Evolutionary conservation across 768 basidiomycete species (phyloP), one percentile per base, ranked within the genome.

Genomic region (Phylloporus sp.): DNA sequence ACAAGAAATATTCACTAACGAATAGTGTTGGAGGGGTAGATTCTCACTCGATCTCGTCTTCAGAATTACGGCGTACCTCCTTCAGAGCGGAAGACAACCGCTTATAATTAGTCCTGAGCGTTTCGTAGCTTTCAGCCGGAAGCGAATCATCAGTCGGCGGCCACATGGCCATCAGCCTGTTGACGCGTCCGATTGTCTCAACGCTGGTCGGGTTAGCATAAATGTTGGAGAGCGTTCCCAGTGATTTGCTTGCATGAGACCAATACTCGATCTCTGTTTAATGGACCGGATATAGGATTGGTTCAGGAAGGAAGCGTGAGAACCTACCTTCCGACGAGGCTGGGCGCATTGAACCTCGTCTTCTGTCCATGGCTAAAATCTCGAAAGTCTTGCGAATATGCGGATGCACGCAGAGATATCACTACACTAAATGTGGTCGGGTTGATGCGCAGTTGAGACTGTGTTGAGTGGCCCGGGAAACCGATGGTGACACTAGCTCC

Each of bases 301-400:
- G 31, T 41, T 45, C 52, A 42, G 44, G 21, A 36, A 42, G 47
- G 31, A 37, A 44, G 55, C 58, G 54, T 58, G 59, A 41, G 55
- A 71, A 65, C 63, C 48, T 63, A 84, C 88, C 88, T 83, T 90
- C 88, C 7, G 81, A 79, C 23, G 84, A 82, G 50, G 82, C 81
- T 51, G 85, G 85, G 48, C 84, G 79, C 31, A 74, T 69, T 42
- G 74, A 63, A 55, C 73, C 76, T 59, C 86, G 78, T 59, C 84
- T 76, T 68, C 82, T 76, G 56, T 86, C 80, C 84, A 86, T 86
- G 50, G 20, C 38, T n/a, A 37, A 29, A 45, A 42, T 42, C 28
- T 36, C 15, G 34, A 31, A 31, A 3, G n/a, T 42, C 8, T 18
- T 29, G n/a, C 26, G 10, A 33, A 38, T 21, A 23, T 11, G 29